These are phyloP conservation scores for Leishmania lainsoni DNA, from an alignment of 208 protist genomes.

Conservation along the genomic window DNA sequence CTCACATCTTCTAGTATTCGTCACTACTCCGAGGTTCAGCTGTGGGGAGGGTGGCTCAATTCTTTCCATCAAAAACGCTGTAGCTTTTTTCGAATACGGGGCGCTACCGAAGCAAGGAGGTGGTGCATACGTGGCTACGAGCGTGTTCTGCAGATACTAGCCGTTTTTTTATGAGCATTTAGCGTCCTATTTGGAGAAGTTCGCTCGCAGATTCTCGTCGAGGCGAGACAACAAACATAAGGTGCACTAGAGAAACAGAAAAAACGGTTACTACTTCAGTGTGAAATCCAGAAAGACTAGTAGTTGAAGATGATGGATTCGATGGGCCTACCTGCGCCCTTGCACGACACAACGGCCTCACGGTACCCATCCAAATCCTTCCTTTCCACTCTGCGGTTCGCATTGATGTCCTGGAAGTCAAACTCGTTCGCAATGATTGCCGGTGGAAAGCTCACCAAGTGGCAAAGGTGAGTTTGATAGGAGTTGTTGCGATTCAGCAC, in stretches of 20 bases:
- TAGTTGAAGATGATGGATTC: conserved; percentile 88
- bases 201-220: background rate
- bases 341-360: conserved; percentile 63
- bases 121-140: no score
- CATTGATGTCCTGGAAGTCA: conserved; percentile 64
- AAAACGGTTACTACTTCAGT: background rate
- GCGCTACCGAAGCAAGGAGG: no score
- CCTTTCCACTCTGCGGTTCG: conserved; percentile 71
- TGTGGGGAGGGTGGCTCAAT: no score
- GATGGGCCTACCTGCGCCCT: conserved; percentile 43
- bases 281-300: conserved; percentile 28
- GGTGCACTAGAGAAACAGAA: background rate
- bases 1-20: no score
- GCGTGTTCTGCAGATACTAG: no score
- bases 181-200: no score
- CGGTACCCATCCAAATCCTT: conserved; percentile 75
- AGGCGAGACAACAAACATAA: background rate
- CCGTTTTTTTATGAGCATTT: no score
- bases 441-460: conserved; percentile 70
- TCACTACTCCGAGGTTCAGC: no score
- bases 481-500: conserved; percentile 56
- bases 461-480: conserved; percentile 80
- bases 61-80: no score
- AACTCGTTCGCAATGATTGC: conserved; percentile 91
- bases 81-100: no score